Evolutionary conservation across 1,139 yeast species (phyloP).

Genomic region (Blastobotrys illinoisensis): DNA sequence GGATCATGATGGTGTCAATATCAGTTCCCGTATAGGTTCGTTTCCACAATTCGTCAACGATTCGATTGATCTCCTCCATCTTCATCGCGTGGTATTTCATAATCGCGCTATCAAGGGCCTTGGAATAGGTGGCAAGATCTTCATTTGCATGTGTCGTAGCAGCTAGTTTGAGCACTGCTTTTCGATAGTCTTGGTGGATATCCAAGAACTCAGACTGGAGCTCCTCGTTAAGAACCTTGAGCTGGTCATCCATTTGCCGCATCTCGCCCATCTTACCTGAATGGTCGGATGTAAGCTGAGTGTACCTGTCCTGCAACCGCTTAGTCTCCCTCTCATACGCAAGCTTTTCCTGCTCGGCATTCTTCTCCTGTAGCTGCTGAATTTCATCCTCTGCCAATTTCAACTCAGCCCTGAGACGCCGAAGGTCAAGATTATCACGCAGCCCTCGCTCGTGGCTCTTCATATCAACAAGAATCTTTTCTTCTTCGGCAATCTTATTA

Average conservation of each 20-base stretch:
- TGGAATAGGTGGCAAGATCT: constrained; percentile 76
- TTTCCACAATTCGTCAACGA: constrained; percentile 88
- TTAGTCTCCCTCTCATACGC: constrained; percentile 58
- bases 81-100: constrained; percentile 89
- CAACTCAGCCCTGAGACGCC: constrained; percentile 38
- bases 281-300: constrained; percentile 57
- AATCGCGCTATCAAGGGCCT: constrained; percentile 86
- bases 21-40: constrained; percentile 93
- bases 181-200: constrained; percentile 57
- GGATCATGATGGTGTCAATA: constrained; percentile 82
- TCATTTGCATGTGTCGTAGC: constrained; percentile 75
- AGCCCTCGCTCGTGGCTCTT: constrained; percentile 49
- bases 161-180: constrained; percentile 71
- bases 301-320: constrained; percentile 48
- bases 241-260: constrained; percentile 74
- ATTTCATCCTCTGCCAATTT: constrained; percentile 36
- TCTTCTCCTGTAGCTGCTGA: constrained; percentile 42
- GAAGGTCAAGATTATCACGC: constrained; percentile 50
- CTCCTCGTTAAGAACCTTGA: constrained; percentile 40
- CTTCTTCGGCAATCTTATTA: constrained; percentile 24
- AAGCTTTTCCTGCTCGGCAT: constrained; percentile 62
- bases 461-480: constrained; percentile 43
- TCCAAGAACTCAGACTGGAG: constrained; percentile 64
- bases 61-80: constrained; percentile 88
- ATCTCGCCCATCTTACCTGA: constrained; percentile 83